Percentiles rank a stretch among this genome's conserved stretches.
These are phyloP conservation scores for Rhodotorula sp. DNA, from an alignment of 1,284 basidiomycete species.

Conservation along the genomic window DNA sequence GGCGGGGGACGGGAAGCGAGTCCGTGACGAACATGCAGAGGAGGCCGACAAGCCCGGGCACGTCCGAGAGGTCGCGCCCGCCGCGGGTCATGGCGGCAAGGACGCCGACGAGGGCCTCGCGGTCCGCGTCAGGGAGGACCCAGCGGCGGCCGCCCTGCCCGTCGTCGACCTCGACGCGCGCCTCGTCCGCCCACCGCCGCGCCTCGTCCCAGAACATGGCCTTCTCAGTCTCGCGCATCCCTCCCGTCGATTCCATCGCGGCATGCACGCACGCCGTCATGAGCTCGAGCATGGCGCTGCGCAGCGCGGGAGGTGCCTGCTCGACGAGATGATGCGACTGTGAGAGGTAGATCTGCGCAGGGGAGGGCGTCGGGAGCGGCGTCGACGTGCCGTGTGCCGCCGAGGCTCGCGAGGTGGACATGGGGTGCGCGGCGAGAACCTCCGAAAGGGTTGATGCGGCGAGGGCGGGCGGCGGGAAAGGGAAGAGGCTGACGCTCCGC, in stretches of 20 bases:
- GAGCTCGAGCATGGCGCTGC: slow-evolving; percentile 32
- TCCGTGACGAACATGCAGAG: slow-evolving; percentile 44
- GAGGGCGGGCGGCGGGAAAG: slow-evolving; percentile 40
- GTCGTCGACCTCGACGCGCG: slow-evolving; percentile 35
- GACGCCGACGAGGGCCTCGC: slow-evolving; percentile 42
- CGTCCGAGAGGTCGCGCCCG: slow-evolving; percentile 44
- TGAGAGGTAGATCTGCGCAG: slow-evolving; percentile 41
- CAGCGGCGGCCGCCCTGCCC: slow-evolving; percentile 28
- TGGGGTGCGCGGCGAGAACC: slow-evolving; percentile 28
- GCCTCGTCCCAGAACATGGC: slow-evolving; percentile 43
- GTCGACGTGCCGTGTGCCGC: background rate
- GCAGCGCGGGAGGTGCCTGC: slow-evolving; percentile 15
- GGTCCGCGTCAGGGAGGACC: slow-evolving; percentile 33
- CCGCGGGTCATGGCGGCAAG: slow-evolving; percentile 41
- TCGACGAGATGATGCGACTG: slow-evolving; percentile 35
- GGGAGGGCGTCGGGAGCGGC: slow-evolving; percentile 24
- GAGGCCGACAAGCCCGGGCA: slow-evolving; percentile 44
- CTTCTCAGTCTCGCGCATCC: slow-evolving; percentile 41
- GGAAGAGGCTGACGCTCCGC: slow-evolving; percentile 35
- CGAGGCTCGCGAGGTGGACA: background rate
- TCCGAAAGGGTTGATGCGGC: slow-evolving; percentile 37
- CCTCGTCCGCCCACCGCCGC: slow-evolving; percentile 40
- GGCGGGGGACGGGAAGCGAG: slow-evolving; percentile 34
- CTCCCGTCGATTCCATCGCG: slow-evolving; percentile 35
- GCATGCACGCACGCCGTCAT: slow-evolving; percentile 40